These are phyloP conservation scores for Clarireedia homoeocarpa DNA, from an alignment of 2,329 filamentous ascomycete genomes.

Conservation along the genomic window DNA sequence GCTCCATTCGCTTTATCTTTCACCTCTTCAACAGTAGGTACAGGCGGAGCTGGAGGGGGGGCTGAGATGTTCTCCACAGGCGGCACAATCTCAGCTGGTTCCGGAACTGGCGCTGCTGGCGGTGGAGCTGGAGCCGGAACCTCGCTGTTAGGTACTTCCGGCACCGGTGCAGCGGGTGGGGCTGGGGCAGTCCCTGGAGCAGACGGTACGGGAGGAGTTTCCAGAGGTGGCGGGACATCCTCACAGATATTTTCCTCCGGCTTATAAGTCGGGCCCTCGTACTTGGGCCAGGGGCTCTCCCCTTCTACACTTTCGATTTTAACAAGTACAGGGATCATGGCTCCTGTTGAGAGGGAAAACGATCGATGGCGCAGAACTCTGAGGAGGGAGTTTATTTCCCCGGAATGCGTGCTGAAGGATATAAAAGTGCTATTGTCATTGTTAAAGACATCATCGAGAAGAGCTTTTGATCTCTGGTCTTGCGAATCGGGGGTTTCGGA, in stretches of 20 bases:
- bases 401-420: constrained; percentile 52
- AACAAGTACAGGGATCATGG: constrained; percentile 61
- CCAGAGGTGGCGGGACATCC: not conserved
- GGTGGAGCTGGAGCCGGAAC: not conserved
- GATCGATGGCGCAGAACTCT: constrained; percentile 49
- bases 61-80: not conserved
- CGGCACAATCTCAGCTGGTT: not conserved
- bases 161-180: not conserved
- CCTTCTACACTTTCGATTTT: constrained; percentile 41
- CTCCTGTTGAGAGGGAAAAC: constrained; percentile 58
- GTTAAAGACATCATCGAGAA: constrained; percentile 50
- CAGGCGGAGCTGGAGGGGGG: not conserved
- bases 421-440: constrained; percentile 47
- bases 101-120: not conserved
- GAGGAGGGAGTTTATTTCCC: constrained; percentile 47
- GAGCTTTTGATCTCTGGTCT: constrained; percentile 38
- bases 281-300: constrained; percentile 5
- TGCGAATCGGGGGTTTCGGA: constrained; percentile 41
- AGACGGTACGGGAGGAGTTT: not conserved
- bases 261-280: not conserved
- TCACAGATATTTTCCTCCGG: not conserved
- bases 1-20: not conserved
- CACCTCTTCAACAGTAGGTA: not conserved
- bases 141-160: not conserved
- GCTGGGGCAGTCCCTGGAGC: not conserved